phyloP scores from a whole-genome alignment of 2,329 filamentous ascomycete species.

The Botrytis squamosa region DNA sequence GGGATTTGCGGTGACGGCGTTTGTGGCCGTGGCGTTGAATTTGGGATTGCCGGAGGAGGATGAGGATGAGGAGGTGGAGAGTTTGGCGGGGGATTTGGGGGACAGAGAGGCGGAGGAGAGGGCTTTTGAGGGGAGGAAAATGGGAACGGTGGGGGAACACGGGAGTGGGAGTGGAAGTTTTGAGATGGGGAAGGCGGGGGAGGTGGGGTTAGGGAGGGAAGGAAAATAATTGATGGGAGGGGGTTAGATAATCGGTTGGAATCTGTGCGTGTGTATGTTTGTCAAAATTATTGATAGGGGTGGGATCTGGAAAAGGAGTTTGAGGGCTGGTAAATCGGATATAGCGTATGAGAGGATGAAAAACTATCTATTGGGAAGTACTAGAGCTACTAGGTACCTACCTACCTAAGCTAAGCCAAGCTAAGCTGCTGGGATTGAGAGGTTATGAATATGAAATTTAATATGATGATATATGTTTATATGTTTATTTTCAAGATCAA shows the following conservation, averaged over 20 bases:
- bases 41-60: slow-evolving; percentile 70
- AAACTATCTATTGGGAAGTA: not conserved
- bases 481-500: accelerated
- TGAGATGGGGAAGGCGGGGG: not conserved
- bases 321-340: not conserved
- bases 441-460: not conserved
- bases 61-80: slow-evolving; percentile 54
- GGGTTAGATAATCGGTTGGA: not conserved
- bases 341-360: not conserved
- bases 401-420: not conserved
- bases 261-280: not conserved
- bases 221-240: not conserved
- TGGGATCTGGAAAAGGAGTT: not conserved
- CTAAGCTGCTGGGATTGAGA: not conserved
- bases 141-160: not conserved
- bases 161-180: not conserved
- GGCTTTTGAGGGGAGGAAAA: not conserved
- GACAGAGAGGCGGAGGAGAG: slow-evolving; percentile 20
- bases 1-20: slow-evolving; percentile 71
- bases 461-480: not conserved
- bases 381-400: not conserved
- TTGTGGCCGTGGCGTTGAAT: slow-evolving; percentile 61
- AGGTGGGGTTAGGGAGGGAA: not conserved
- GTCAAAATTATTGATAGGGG: not conserved
- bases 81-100: slow-evolving; percentile 33